phyloP scores from a whole-genome alignment of 768 basidiomycete genomes.

The Rhodotorula babjevae region DNA sequence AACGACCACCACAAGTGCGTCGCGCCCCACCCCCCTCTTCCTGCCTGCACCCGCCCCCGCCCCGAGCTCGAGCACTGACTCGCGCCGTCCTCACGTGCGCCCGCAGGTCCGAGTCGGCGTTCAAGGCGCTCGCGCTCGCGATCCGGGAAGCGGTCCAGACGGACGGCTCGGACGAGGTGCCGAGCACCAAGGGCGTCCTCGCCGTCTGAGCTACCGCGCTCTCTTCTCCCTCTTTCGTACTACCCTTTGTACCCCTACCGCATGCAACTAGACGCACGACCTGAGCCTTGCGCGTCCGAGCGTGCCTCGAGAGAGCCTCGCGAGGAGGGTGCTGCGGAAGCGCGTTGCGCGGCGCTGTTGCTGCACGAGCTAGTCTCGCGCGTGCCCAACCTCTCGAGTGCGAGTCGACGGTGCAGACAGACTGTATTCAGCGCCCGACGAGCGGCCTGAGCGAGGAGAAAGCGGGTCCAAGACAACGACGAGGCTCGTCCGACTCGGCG shows the following conservation, averaged over 20 bases:
- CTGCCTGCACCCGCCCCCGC: neutral
- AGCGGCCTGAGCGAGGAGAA: no score
- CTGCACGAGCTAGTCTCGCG: no score
- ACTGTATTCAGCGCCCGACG: no score
- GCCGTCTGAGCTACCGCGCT: conserved; percentile 41
- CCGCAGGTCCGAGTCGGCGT: conserved; percentile 88
- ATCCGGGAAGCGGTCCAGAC: conserved; percentile 88
- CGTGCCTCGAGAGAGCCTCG: neutral
- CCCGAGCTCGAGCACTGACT: neutral
- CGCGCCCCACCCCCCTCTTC: neutral
- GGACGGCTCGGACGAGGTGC: conserved; percentile 84
- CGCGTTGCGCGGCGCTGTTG: no score
- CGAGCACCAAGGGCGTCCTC: conserved; percentile 94
- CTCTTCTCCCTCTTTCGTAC: no score
- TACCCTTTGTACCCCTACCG: neutral
- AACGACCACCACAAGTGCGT: conserved; percentile 95
- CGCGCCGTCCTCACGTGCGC: neutral
- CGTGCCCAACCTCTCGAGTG: no score
- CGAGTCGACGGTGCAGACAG: no score
- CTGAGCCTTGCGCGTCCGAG: no score
- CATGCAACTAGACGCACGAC: neutral
- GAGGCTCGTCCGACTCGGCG: no score
- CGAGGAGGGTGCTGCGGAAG: no score
- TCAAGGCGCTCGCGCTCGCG: conserved; percentile 94
- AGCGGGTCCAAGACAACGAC: no score